Evolutionary conservation across 495 filamentous ascomycete species (phyloP).

Genomic region (Neurospora discreta): DNA sequence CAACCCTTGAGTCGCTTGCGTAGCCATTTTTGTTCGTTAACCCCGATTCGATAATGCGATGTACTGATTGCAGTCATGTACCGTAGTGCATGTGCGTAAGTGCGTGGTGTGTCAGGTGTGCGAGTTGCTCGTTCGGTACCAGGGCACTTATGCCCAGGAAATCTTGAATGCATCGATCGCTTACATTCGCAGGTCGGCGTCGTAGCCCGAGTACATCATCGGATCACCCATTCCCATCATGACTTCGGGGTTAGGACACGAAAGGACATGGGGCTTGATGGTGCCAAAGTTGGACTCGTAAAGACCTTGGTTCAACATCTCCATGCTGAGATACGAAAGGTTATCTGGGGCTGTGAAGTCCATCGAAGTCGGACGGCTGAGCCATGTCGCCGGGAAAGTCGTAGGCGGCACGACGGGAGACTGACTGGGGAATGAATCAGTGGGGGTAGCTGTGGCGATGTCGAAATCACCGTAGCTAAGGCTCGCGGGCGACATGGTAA

Average conservation of each 20-base stretch:
- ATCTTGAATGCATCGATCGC: not conserved
- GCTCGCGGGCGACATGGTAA: slow-evolving; percentile 37
- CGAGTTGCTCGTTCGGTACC: not conserved
- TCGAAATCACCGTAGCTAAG: slow-evolving; percentile 35
- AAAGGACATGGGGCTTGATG: slow-evolving; percentile 36
- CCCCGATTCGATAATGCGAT: not conserved
- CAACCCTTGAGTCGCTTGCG: not conserved
- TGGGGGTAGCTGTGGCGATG: slow-evolving; percentile 16
- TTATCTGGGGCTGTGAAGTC: slow-evolving; percentile 13
- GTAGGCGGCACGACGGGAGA: slow-evolving; percentile 7
- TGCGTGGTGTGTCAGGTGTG: not conserved
- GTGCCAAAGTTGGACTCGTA: slow-evolving; percentile 35
- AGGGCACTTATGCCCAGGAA: not conserved
- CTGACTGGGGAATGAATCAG: slow-evolving; percentile 23
- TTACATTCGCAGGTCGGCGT: not conserved
- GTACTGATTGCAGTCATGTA: not conserved
- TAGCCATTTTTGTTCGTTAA: not conserved
- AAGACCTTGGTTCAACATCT: slow-evolving; percentile 33
- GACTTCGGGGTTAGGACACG: slow-evolving; percentile 32
- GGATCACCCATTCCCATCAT: slow-evolving; percentile 41
- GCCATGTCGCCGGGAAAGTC: slow-evolving; percentile 18
- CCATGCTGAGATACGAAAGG: slow-evolving; percentile 24
- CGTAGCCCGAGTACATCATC: slow-evolving; percentile 23
- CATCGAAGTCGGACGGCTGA: slow-evolving; percentile 24
- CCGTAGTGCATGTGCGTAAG: not conserved